Evolutionary conservation across 768 basidiomycete species (phyloP).

Genomic region (Amanita rubescens): DNA sequence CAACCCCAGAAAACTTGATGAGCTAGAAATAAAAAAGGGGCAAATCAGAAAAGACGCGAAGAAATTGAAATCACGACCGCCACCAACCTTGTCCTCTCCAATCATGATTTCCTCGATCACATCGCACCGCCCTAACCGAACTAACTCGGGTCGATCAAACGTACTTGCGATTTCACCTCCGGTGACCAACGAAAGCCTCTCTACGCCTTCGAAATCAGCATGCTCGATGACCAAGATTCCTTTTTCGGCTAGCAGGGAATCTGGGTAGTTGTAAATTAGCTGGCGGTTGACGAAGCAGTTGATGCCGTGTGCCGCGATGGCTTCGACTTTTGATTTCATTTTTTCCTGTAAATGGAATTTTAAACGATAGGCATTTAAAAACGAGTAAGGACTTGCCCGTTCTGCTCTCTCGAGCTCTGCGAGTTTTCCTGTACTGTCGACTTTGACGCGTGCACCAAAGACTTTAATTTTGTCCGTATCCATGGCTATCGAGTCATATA

Average conservation of each 20-base stretch:
- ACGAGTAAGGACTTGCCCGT: conserved; percentile 41
- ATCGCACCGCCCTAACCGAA: conserved; percentile 90
- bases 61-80: background rate
- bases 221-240: conserved; percentile 97
- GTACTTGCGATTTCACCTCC: conserved; percentile 97
- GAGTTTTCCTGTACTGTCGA: conserved; percentile 92
- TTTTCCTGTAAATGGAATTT: conserved; percentile 65
- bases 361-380: background rate
- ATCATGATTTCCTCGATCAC: conserved; percentile 99
- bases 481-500: conserved; percentile 80
- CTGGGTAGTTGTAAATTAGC: conserved; percentile 99
- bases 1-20: conserved; percentile 99
- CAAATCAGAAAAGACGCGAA: background rate
- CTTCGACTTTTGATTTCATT: conserved; percentile 97
- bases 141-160: conserved; percentile 87
- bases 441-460: conserved; percentile 93
- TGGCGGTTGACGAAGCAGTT: conserved; percentile 98
- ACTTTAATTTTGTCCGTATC: conserved; percentile 99
- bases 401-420: conserved; percentile 98
- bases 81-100: conserved; percentile 90
- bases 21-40: conserved; percentile 66
- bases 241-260: conserved; percentile 87
- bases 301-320: conserved; percentile 91
- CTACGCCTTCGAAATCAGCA: conserved; percentile 98
- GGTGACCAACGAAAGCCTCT: conserved; percentile 90